Evolutionary conservation across 768 basidiomycete genomes (phyloP), one percentile per base, ranked within the genome.

Genomic region (Collybia sordida): DNA sequence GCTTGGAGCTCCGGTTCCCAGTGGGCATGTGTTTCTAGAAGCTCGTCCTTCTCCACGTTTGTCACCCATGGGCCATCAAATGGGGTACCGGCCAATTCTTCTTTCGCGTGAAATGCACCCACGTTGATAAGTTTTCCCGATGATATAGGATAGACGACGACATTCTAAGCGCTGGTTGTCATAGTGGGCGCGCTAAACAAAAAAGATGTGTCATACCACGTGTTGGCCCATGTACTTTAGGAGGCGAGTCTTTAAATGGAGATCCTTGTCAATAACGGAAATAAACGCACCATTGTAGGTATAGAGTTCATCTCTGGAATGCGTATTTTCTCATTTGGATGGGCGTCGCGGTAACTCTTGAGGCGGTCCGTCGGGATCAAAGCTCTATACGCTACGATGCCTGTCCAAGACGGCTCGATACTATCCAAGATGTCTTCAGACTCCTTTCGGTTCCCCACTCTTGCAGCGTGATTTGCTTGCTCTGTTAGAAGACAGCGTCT

Each of bases 1-100:
- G 67, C 65, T 50, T 68, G 66, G 1, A 73, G 64, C 18, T 80
- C 78, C 5, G 71, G 63, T 50, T 81, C 80, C 64, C 81, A 77
- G 21, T 64, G 57, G 8, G 56, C 55, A 51, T 75, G 80, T 9
- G 64, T 63, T 4, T 63, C 54, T 4, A 69, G 51, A 1, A 80
- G 21, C 45, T 79, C 72, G 15, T 72, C 65, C 25, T 65, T 66
- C 6, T 66, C 61, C 0, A 72, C 57, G 12, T 72, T 65, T 19
- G 60, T 57, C 2, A 77, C 72, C 67, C 72, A 72, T 0, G 72
- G 60, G 0, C 64, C 68, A 22, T 58, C 54, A 34, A 64, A 63
- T 8, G 50, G 44, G 2, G 64, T 68, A 12, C 64, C 65, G n/a
- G 64, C 65, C 39, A 63, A 56, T 12, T 65, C 58, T 43, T 64